These are phyloP conservation scores for Leishmania mexicana DNA, from an alignment of 208 protist genomes.

Conservation along the genomic window DNA sequence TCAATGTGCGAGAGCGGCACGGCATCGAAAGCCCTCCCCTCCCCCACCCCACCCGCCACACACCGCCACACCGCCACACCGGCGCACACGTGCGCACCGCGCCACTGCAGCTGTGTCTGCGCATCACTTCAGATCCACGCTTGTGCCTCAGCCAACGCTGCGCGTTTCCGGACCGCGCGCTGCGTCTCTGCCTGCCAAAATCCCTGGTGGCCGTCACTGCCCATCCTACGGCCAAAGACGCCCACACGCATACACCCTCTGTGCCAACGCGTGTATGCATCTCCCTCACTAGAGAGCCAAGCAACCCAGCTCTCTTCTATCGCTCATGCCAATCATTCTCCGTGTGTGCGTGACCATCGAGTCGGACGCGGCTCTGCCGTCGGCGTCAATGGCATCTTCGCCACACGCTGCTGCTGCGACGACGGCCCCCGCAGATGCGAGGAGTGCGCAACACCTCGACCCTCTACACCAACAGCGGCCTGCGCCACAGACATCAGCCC, in stretches of 20 bases:
- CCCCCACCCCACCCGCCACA: background rate
- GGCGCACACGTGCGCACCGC: background rate
- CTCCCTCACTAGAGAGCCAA: background rate
- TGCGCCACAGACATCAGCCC: background rate
- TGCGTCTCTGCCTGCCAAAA: background rate
- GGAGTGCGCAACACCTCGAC: no score
- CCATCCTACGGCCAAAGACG: background rate
- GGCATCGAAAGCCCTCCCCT: background rate
- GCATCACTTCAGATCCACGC: background rate
- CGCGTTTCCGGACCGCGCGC: background rate
- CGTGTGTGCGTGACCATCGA: conserved; percentile 24
- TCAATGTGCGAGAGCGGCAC: background rate
- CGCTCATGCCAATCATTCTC: conserved; percentile 30
- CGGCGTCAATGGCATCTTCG: background rate
- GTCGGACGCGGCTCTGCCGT: background rate
- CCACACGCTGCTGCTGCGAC: background rate
- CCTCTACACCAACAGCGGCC: background rate
- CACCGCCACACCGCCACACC: no score
- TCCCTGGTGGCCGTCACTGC: background rate
- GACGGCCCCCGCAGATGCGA: no score
- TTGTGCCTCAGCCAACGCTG: background rate
- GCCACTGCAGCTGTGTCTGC: background rate
- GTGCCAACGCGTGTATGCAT: background rate
- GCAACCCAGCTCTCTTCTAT: background rate
- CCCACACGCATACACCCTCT: background rate